Base-by-base conservation (phyloP, 2,329 filamentous ascomycete genomes). In the Samsoniella hepiali region DNA sequence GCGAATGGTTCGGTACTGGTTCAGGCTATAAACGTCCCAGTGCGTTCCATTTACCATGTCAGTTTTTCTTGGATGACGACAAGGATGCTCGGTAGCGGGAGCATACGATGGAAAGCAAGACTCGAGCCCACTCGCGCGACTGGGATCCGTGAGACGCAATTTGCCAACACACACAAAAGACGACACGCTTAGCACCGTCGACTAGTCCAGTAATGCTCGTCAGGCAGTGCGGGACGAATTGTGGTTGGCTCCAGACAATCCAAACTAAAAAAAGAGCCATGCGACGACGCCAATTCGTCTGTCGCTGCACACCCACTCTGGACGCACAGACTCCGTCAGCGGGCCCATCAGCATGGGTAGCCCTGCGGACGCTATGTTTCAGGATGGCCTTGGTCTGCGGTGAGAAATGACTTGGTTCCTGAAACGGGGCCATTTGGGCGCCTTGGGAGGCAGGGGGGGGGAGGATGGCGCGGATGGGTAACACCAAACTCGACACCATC, bases 371-470 rank as follows among this genome's bases (percentile, higher is more conserved):
- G 64, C 62, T 57, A 65, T 66, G 71, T 72, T 72, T 72, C 71
- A 71, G 69, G 67, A 70, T 67, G 65, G 64, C 65, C 67, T 67
- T 64, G 67, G 66, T 54, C 68, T 65, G 67, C 66, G 68, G 68
- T 68, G 67, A 68, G 67, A 67, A 70, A 68, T 69, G 69, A 68
- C 65, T 64, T 68, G 63, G 70, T 72, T 70, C 69, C 69, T 71
- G 70, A 71, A 71, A 71, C 70, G 68, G 66, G 63, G 57, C 22
- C 58, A 42, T 51, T 45, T 40, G 59, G 44, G 62, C 22, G 22
- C 53, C 63, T 62, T 59, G 42, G 57, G 55, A 58, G 62, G 60
- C 65, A 64, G 63, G 64, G 67, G 56, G 54, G 42, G 32, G 31
- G 59, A 56, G 63, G 66, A 57, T 34, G 54, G 54, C 27, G 29